Evolutionary conservation across 257 asterid species (phyloP).

Genomic region (Solanum pinnatisectum): DNA sequence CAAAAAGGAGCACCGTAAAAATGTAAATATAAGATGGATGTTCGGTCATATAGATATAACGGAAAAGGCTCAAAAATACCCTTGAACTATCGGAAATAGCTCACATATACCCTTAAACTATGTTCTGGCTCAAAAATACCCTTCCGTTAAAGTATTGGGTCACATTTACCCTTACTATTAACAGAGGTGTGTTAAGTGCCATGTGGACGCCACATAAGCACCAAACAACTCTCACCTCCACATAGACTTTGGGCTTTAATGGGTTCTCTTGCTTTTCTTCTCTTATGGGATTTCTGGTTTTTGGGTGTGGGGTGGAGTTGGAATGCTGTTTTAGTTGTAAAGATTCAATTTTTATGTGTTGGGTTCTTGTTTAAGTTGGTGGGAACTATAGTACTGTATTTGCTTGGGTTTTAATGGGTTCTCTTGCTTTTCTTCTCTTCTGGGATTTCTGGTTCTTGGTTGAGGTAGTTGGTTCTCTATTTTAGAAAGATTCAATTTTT

Average conservation of each 20-base stretch:
- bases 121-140: too few species aligned
- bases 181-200: too few species aligned
- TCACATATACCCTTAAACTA: too few species aligned
- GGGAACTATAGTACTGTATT: neutral
- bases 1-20: neutral
- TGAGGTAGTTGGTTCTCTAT: neutral
- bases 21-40: neutral
- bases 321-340: neutral
- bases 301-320: neutral
- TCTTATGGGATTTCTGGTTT: neutral
- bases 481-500: neutral
- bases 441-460: neutral
- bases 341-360: neutral
- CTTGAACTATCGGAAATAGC: too few species aligned
- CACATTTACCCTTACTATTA: too few species aligned
- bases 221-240: too few species aligned
- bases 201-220: too few species aligned
- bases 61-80: too few species aligned
- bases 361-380: neutral
- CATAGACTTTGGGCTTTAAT: neutral
- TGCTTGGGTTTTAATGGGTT: neutral
- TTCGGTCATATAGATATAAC: neutral
- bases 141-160: too few species aligned
- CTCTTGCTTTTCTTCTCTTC: neutral
- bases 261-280: neutral